A percentile compares a stretch with the other conserved stretches of the same genome.
Conservation (phyloP, 352 stramenopile genomes). For the Phytophthora europaea region DNA sequence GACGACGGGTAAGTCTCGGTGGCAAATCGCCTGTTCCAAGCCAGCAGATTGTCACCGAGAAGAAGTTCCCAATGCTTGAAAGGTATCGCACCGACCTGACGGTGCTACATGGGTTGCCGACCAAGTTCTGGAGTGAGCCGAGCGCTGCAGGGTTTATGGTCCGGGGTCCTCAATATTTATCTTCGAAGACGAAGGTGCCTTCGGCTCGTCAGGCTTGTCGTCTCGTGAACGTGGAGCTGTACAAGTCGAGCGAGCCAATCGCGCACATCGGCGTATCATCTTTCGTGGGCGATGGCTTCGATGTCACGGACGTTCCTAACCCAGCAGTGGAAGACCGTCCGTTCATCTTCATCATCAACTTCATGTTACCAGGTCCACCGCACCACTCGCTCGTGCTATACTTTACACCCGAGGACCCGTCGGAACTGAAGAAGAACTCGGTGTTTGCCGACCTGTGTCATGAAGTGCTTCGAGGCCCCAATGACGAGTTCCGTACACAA, state of each 20-base stretch:
- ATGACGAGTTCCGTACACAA: slow-evolving; percentile 77
- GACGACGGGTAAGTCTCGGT: slow-evolving; percentile 22
- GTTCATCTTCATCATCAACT: slow-evolving; percentile 86
- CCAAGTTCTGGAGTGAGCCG: slow-evolving; percentile 89
- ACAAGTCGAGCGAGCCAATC: slow-evolving; percentile 61
- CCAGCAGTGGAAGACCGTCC: slow-evolving; percentile 39
- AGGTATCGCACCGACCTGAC: slow-evolving; percentile 73
- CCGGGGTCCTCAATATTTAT: slow-evolving; percentile 73
- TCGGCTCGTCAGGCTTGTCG: slow-evolving; percentile 70
- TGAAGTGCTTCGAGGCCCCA: slow-evolving; percentile 65
- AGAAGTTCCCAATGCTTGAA: slow-evolving; percentile 66
- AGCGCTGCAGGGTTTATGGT: slow-evolving; percentile 71
- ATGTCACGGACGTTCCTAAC: slow-evolving; percentile 14
- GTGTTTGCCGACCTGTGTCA: slow-evolving; percentile 77
- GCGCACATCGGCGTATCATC: slow-evolving; percentile 78
- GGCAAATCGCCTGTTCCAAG: slow-evolving; percentile 35
- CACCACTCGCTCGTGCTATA: slow-evolving; percentile 83
- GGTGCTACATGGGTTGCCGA: slow-evolving; percentile 60
- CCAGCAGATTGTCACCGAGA: slow-evolving; percentile 72
- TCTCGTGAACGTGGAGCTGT: slow-evolving; percentile 78
- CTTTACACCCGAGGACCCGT: slow-evolving; percentile 75
- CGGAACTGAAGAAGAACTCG: slow-evolving; percentile 71
- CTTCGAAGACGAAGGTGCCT: slow-evolving; percentile 65
- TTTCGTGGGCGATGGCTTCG: slow-evolving; percentile 59
- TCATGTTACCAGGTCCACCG: slow-evolving; percentile 78